Conservation (phyloP, 2,329 filamentous ascomycete genomes). For the Metarhizium sp. region DNA sequence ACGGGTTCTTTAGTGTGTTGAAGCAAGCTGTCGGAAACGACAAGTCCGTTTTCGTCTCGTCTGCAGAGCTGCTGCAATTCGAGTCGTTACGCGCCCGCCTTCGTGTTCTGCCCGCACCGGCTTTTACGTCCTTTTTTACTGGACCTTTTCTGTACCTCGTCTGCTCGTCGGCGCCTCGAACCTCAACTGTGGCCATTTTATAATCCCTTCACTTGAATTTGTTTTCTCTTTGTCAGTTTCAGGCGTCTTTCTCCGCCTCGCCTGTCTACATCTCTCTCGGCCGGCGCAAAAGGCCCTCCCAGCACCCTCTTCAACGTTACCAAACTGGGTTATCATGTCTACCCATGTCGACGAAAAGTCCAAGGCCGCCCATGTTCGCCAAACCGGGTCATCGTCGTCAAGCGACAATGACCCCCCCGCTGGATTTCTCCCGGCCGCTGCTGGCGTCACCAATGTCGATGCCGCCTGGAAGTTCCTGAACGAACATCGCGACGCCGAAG, state of each 20-base stretch:
- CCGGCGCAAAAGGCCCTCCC: neutral
- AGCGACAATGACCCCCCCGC: slow-evolving; percentile 4
- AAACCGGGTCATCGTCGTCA: slow-evolving; percentile 13
- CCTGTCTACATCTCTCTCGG: neutral
- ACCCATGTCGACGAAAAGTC: slow-evolving; percentile 14
- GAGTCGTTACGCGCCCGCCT: neutral
- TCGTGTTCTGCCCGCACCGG: neutral
- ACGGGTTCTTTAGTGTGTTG: too few relatives aligned
- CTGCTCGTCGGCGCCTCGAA: neutral
- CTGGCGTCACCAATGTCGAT: slow-evolving; percentile 24
- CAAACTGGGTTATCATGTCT: slow-evolving; percentile 13
- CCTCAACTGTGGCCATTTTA: neutral
- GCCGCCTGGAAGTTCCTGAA: slow-evolving; percentile 36
- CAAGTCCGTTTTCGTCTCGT: too few relatives aligned
- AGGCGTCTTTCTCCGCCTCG: neutral
- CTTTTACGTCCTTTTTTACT: neutral
- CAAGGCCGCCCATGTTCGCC: slow-evolving; percentile 9
- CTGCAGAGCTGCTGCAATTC: neutral
- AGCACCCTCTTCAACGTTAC: neutral
- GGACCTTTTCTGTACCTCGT: neutral
- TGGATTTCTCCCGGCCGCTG: neutral
- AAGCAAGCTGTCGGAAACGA: too few relatives aligned
- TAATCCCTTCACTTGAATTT: neutral
- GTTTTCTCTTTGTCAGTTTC: neutral
- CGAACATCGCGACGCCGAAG: slow-evolving; percentile 27